These are phyloP conservation scores for Phytophthora meadii DNA, from an alignment of 352 stramenopile species.

Conservation along the genomic window DNA sequence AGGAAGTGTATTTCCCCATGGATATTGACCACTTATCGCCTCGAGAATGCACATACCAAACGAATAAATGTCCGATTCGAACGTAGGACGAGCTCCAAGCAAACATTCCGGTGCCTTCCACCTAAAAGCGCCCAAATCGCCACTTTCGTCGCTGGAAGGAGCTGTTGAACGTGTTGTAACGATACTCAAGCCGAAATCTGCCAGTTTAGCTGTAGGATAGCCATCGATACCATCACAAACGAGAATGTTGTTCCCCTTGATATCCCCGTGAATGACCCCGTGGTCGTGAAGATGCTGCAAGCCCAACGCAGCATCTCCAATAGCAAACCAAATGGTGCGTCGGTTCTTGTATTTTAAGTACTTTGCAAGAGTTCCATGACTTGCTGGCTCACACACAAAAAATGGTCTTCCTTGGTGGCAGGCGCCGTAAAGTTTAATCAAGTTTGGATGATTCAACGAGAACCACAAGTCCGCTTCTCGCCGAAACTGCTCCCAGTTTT, in stretches of 20 bases:
- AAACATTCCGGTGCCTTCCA: constrained; percentile 11
- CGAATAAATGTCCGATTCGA: constrained; percentile 15
- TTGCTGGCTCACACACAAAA: constrained; percentile 32
- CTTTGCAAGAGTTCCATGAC: constrained; percentile 16
- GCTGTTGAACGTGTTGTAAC: neutral
- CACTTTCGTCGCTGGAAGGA: neutral
- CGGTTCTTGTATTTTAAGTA: constrained; percentile 12
- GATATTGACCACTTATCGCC: neutral
- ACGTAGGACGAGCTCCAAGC: neutral
- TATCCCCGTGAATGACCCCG: constrained; percentile 18
- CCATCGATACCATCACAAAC: constrained; percentile 18
- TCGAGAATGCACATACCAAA: constrained; percentile 22
- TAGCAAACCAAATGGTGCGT: neutral
- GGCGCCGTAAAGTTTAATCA: constrained; percentile 30
- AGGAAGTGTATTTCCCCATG: constrained; percentile 6
- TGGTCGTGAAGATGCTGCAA: constrained; percentile 24
- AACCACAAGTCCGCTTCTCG: constrained; percentile 33
- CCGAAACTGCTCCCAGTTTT: constrained; percentile 21
- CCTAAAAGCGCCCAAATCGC: constrained; percentile 12
- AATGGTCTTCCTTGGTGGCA: constrained; percentile 32
- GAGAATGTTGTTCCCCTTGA: constrained; percentile 31
- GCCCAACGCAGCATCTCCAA: constrained; percentile 20
- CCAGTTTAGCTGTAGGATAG: constrained; percentile 17
- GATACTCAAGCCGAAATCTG: constrained; percentile 25
- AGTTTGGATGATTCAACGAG: constrained; percentile 28